Percentiles rank a stretch among this genome's conserved stretches.
These are phyloP conservation scores for Leccinum olivaceopallidum DNA, from an alignment of 768 basidiomycete genomes.

Conservation along the genomic window DNA sequence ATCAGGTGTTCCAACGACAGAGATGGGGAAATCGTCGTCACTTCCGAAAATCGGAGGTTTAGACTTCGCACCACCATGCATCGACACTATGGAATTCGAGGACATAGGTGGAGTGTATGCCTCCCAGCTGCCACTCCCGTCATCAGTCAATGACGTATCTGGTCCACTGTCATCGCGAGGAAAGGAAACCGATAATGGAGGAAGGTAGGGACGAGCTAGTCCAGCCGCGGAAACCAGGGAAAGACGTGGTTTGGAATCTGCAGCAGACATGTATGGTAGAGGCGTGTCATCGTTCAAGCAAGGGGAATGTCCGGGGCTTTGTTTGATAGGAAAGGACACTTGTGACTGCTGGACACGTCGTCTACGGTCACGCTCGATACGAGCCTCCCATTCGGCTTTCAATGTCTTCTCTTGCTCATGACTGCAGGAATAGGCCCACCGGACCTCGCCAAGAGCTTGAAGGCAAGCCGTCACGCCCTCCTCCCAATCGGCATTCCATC, in stretches of 20 bases:
- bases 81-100: conserved; percentile 47
- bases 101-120: conserved; percentile 66
- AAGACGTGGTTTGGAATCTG: conserved; percentile 22
- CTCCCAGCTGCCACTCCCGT: conserved; percentile 55
- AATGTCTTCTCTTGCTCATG: conserved; percentile 71
- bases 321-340: conserved; percentile 24
- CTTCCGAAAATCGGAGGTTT: conserved; percentile 46
- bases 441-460: conserved; percentile 75
- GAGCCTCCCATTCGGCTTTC: conserved; percentile 46
- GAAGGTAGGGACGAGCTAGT: conserved; percentile 47
- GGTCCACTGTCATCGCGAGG: conserved; percentile 54
- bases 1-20: conserved; percentile 23
- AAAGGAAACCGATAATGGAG: conserved; percentile 42
- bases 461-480: conserved; percentile 54
- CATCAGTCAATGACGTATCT: conserved; percentile 49
- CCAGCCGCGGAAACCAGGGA: conserved; percentile 36
- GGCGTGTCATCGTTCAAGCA: conserved; percentile 24
- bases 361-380: conserved; percentile 33
- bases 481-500: conserved; percentile 33
- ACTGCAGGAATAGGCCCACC: conserved; percentile 77
- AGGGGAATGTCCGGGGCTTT: conserved; percentile 31
- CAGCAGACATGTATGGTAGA: conserved; percentile 13
- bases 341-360: conserved; percentile 25
- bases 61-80: conserved; percentile 37
- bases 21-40: conserved; percentile 52